Evolutionary conservation across 1,284 basidiomycete species (phyloP).

Genomic region (Wolfiporia cocos): DNA sequence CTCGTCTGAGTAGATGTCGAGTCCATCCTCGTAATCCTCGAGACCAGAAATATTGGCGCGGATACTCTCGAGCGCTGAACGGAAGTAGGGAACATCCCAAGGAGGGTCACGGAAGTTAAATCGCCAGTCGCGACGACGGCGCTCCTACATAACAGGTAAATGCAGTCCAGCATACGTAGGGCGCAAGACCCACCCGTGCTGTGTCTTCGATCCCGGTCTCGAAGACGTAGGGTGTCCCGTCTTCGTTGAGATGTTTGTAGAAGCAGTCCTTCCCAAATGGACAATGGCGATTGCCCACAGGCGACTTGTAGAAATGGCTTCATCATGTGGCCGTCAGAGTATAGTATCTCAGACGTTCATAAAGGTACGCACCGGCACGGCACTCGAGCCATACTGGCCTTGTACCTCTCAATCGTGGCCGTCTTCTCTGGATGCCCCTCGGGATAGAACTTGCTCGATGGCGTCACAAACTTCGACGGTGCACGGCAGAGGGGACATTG

Average conservation of each 20-base stretch:
- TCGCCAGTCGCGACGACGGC: too few species aligned
- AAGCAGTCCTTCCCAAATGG: slow-evolving; percentile 76
- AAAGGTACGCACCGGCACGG: slow-evolving; percentile 49
- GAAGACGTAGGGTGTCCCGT: slow-evolving; percentile 57
- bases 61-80: background rate
- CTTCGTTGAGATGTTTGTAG: slow-evolving; percentile 59
- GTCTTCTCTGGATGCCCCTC: slow-evolving; percentile 47
- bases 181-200: slow-evolving; percentile 34
- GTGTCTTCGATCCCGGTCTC: slow-evolving; percentile 44
- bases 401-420: slow-evolving; percentile 48
- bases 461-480: slow-evolving; percentile 57
- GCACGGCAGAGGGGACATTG: slow-evolving; percentile 70
- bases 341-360: background rate
- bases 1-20: too few species aligned
- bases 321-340: too few species aligned
- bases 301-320: slow-evolving; percentile 60
- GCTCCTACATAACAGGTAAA: background rate
- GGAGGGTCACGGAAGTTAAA: too few species aligned
- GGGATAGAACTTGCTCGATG: slow-evolving; percentile 59
- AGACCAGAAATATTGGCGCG: background rate
- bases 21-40: too few species aligned
- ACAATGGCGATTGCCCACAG: slow-evolving; percentile 42
- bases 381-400: slow-evolving; percentile 61
- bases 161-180: background rate
- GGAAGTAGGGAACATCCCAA: background rate